Conservation (phyloP, 1,139 yeast species). For the Debaryomyces subglobosus region DNA sequence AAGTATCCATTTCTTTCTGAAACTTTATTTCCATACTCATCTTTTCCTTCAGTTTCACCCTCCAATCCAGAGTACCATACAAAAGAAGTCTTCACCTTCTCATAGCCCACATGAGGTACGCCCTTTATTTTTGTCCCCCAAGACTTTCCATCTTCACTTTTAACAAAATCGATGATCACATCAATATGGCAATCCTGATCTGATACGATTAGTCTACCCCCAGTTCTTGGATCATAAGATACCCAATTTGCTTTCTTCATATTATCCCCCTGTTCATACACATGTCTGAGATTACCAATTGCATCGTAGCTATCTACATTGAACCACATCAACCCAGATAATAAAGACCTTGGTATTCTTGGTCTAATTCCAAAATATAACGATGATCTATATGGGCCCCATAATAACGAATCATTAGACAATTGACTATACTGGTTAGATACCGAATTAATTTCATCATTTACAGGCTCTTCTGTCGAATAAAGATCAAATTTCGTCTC, state of each 20-base stretch:
- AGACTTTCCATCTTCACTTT: conserved; percentile 66
- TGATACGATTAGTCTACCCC: conserved; percentile 77
- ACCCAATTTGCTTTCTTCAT: conserved; percentile 85
- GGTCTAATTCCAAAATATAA: conserved; percentile 87
- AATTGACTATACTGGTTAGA: conserved; percentile 27
- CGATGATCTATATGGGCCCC: conserved; percentile 96
- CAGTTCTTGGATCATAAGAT: conserved; percentile 80
- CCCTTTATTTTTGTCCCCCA: conserved; percentile 81
- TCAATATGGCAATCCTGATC: conserved; percentile 68
- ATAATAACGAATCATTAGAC: conserved; percentile 46
- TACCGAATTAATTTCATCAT: conserved; percentile 16
- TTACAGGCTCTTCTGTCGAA: conserved; percentile 11
- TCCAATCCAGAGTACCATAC: conserved; percentile 81
- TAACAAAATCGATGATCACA: conserved; percentile 74
- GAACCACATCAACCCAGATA: conserved; percentile 91
- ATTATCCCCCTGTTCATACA: conserved; percentile 74
- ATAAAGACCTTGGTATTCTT: conserved; percentile 70
- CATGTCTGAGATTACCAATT: conserved; percentile 69
- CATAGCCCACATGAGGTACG: conserved; percentile 54
- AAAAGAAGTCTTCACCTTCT: conserved; percentile 58
- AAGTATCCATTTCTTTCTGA: conserved; percentile 32
- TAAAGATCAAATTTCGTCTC: conserved; percentile 20
- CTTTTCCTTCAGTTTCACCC: conserved; percentile 45
- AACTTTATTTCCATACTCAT: conserved; percentile 23
- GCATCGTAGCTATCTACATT: conserved; percentile 64